Evolutionary conservation across 2,329 filamentous ascomycete species (phyloP).

Genomic region (Trichoderma hamatum): DNA sequence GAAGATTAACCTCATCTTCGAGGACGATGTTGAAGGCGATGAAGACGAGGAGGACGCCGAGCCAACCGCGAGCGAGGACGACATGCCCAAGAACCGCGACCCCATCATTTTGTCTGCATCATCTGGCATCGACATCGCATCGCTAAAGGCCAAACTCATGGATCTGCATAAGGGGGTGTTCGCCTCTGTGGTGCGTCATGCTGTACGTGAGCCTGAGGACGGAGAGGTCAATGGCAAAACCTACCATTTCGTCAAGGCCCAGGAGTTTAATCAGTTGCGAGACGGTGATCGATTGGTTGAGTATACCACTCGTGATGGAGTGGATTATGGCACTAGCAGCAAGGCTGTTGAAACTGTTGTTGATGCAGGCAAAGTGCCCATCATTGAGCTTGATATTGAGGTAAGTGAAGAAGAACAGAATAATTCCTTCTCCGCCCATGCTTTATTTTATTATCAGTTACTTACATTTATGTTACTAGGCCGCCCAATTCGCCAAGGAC

Average conservation of each 20-base stretch:
- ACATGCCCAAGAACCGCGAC: slow-evolving; percentile 52
- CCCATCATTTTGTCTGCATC: slow-evolving; percentile 71
- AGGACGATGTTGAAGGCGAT: slow-evolving; percentile 47
- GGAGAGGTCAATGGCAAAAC: slow-evolving; percentile 56
- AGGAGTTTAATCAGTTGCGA: slow-evolving; percentile 59
- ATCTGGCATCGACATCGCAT: slow-evolving; percentile 63
- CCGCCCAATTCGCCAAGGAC: slow-evolving; percentile 60
- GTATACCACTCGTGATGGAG: slow-evolving; percentile 53
- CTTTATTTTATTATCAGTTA: too few relatives aligned
- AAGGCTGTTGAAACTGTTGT: slow-evolving; percentile 55
- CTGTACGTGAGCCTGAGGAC: slow-evolving; percentile 53
- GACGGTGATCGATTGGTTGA: slow-evolving; percentile 64
- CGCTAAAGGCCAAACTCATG: slow-evolving; percentile 64
- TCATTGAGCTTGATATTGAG: slow-evolving; percentile 57
- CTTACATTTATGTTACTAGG: slow-evolving; percentile 41
- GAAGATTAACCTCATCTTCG: slow-evolving; percentile 64
- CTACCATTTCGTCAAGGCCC: slow-evolving; percentile 60
- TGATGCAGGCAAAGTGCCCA: slow-evolving; percentile 61
- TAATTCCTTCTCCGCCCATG: too few relatives aligned
- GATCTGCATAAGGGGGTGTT: slow-evolving; percentile 68
- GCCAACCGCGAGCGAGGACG: slow-evolving; percentile 38
- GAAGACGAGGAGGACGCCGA: slow-evolving; percentile 43
- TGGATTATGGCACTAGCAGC: slow-evolving; percentile 59
- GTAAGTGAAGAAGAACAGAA: slow-evolving; percentile 40
- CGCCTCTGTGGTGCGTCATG: slow-evolving; percentile 58